Evolutionary conservation across 164 flowering plant genomes (phyloP).

Genomic region (Buxus sempervirens): DNA sequence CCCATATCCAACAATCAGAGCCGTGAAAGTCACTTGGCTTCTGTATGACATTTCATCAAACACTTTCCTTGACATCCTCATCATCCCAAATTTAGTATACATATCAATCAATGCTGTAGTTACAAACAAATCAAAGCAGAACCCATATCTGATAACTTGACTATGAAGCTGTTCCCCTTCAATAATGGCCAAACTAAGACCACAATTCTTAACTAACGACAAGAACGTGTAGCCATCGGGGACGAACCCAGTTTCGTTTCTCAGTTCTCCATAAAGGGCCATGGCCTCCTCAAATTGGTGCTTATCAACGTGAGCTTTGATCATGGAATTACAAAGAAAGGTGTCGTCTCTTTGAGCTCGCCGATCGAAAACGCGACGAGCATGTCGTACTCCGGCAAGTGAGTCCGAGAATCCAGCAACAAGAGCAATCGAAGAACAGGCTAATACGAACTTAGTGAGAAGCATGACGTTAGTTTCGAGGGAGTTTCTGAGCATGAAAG

Average conservation of each 20-base stretch:
- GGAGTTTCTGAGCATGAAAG: constrained; percentile 58
- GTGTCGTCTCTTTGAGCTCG: constrained; percentile 40
- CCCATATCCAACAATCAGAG: constrained; percentile 56
- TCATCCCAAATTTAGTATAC: constrained; percentile 54
- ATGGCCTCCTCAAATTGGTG: constrained; percentile 43
- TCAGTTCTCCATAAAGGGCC: constrained; percentile 41
- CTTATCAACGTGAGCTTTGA: constrained; percentile 43
- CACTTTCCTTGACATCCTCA: constrained; percentile 40
- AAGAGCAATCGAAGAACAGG: constrained; percentile 31
- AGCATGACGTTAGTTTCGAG: constrained; percentile 54
- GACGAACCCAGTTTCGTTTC: constrained; percentile 29
- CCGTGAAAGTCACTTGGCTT: constrained; percentile 71
- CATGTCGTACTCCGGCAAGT: constrained; percentile 33
- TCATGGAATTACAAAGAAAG: constrained; percentile 70
- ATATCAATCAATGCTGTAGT: constrained; percentile 70
- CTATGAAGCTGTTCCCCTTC: constrained; percentile 58
- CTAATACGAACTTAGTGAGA: constrained; percentile 54
- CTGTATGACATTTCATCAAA: constrained; percentile 73
- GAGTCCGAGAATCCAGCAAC: constrained; percentile 9
- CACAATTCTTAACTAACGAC: constrained; percentile 55
- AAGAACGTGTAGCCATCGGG: constrained; percentile 61
- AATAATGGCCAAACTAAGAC: constrained; percentile 20
- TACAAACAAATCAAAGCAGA: constrained; percentile 50
- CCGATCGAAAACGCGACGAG: constrained; percentile 57
- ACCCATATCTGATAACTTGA: constrained; percentile 50